Evolutionary conservation across 805 yeast species (phyloP).

Genomic region (Grigorovia humatica): DNA sequence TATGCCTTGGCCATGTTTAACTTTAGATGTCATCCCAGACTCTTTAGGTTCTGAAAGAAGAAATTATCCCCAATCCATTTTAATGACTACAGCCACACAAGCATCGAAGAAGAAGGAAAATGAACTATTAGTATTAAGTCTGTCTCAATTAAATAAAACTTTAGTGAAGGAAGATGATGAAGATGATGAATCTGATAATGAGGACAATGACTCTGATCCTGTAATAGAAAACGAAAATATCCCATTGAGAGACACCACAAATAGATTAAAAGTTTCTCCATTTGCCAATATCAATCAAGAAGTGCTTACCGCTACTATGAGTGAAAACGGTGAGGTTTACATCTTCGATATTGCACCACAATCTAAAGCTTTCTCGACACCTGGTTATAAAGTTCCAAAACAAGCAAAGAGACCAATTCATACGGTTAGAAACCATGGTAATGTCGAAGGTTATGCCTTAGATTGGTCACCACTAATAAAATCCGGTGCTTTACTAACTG

Average conservation of each 20-base stretch:
- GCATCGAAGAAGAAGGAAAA: slow-evolving; percentile 81
- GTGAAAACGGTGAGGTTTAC: slow-evolving; percentile 82
- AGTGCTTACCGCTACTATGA: slow-evolving; percentile 76
- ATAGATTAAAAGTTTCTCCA: slow-evolving; percentile 79
- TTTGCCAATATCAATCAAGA: slow-evolving; percentile 56
- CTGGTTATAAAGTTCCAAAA: slow-evolving; percentile 77
- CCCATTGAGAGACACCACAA: slow-evolving; percentile 73
- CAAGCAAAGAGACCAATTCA: slow-evolving; percentile 68
- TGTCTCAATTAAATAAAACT: slow-evolving; percentile 76
- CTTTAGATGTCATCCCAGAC: slow-evolving; percentile 84
- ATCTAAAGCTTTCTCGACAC: slow-evolving; percentile 72
- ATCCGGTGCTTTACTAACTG: slow-evolving; percentile 75
- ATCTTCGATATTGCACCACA: slow-evolving; percentile 78
- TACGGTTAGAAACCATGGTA: slow-evolving; percentile 76
- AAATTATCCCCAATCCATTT: slow-evolving; percentile 77
- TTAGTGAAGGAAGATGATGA: slow-evolving; percentile 74
- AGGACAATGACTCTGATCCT: slow-evolving; percentile 69
- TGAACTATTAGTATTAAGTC: slow-evolving; percentile 73
- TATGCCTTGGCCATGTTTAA: slow-evolving; percentile 94
- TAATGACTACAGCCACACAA: slow-evolving; percentile 87
- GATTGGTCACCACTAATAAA: slow-evolving; percentile 89
- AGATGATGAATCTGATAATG: slow-evolving; percentile 65
- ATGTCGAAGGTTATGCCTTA: slow-evolving; percentile 93
- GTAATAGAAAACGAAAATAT: slow-evolving; percentile 77
- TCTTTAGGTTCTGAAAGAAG: slow-evolving; percentile 79